Evolutionary conservation across 1,139 yeast species (phyloP), one percentile per base, ranked within the genome.

Genomic region (Entelexis sorbosivorans): DNA sequence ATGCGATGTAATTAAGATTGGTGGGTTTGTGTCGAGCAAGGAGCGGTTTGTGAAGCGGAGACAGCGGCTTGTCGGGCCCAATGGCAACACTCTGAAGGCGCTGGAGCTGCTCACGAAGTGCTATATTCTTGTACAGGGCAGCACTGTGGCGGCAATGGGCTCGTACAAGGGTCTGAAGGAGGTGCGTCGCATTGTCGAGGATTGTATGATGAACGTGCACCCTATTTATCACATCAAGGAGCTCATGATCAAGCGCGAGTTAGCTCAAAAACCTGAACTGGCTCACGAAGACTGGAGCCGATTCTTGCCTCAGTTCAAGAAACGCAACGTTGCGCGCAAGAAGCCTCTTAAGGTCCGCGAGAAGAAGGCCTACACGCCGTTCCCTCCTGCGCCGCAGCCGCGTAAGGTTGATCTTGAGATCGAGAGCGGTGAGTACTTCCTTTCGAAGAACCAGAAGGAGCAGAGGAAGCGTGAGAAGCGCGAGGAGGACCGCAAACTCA

Each of bases 321-420:
- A 89, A 76, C 81, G 91, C 65, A 88, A 88, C 63, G 96, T 91
- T 59, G 95, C 95, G 43, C 81, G 98, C 65, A 86, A 85, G 82
- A 82, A 81, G 74, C 85, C 91, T 58, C 81, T 78, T 72, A 77
- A 76, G 67, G 69, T 72, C 58, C 69, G 68, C 57, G 76, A 73
- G 55, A 70, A 82, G 67, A 84, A 84, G 84, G 82, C 79, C 3
- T 91, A 91, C 77, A 91, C 98, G 32, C 98, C 98, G 64, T 93
- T 93, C 88, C 99, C 99, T 70, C 98, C 98, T 60, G 86, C 87
- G 53, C 99, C 87, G 70, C 78, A 79, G 60, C 98, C 97, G 64
- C 82, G 98, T 74, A 89, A 91, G 84, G 75, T 93, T 69, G 99
- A 93, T 78, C 73, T 89, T 66, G 95, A 89, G 71, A 88, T 93